These are phyloP conservation scores for Chloropicon primus DNA, from an alignment of 139 green algal genomes.

Conservation along the genomic window DNA sequence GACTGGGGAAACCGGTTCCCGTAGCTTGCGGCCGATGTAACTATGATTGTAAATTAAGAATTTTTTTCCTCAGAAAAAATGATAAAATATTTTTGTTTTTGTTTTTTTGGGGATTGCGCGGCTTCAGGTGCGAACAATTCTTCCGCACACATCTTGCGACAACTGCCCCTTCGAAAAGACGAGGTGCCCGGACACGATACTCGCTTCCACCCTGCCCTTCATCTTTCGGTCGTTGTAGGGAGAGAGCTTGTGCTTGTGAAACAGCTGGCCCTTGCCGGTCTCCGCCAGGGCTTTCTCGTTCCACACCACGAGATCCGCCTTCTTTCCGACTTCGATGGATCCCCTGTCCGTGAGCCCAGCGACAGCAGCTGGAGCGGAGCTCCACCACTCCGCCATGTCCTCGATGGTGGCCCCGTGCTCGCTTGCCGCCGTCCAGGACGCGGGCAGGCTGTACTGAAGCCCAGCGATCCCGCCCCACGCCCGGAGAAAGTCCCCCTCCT, in stretches of 20 bases:
- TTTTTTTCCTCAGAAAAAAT: too few species aligned
- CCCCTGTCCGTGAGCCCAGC: slow-evolving; percentile 36
- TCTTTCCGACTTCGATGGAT: slow-evolving; percentile 38
- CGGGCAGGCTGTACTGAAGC: slow-evolving; percentile 75
- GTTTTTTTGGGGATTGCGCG: background rate
- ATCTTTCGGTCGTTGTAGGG: slow-evolving; percentile 44
- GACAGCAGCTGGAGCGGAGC: slow-evolving; percentile 44
- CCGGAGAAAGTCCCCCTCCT: slow-evolving; percentile 64
- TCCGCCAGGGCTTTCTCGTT: slow-evolving; percentile 47
- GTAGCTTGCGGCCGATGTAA: too few species aligned
- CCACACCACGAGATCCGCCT: slow-evolving; percentile 86
- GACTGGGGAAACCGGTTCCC: background rate
- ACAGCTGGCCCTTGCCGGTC: slow-evolving; percentile 27
- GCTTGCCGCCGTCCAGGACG: slow-evolving; percentile 50
- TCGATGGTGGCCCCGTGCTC: background rate
- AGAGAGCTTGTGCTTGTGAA: slow-evolving; percentile 56
- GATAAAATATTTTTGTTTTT: too few species aligned
- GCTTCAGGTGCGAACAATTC: background rate
- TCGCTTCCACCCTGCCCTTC: slow-evolving; percentile 47
- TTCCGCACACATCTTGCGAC: background rate
- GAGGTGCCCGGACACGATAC: slow-evolving; percentile 50
- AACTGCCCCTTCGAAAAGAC: slow-evolving; percentile 22
- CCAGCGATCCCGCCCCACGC: slow-evolving; percentile 89
- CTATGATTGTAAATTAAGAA: too few species aligned
- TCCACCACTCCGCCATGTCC: slow-evolving; percentile 22